These are phyloP conservation scores for Ploettnerulaceae sp. DNA, from an alignment of 2,329 filamentous ascomycete species.

Conservation along the genomic window DNA sequence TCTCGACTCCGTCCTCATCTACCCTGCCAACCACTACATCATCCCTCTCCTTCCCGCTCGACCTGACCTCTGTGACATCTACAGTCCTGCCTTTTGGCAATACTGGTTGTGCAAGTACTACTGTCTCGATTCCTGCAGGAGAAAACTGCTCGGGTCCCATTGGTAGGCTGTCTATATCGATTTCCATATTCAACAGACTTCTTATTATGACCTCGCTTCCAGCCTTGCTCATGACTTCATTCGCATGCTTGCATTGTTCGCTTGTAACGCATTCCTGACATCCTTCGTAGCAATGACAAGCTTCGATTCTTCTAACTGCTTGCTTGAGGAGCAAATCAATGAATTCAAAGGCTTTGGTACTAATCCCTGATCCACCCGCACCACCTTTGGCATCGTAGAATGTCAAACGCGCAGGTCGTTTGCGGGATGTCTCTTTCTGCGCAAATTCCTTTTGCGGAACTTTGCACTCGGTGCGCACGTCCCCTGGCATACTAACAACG, in stretches of 20 bases:
- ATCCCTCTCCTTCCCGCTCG: constrained; percentile 29
- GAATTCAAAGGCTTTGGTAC: constrained; percentile 90
- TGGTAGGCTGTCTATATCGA: constrained; percentile 78
- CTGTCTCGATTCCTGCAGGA: constrained; percentile 74
- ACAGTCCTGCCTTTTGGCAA: constrained; percentile 23
- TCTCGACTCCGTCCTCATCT: constrained; percentile 23
- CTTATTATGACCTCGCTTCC: constrained; percentile 79
- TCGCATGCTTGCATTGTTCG: constrained; percentile 77
- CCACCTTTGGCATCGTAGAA: constrained; percentile 97
- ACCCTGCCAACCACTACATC: constrained; percentile 28
- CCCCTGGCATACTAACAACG: constrained; percentile 82
- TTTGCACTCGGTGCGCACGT: constrained; percentile 94
- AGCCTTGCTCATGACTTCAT: constrained; percentile 90
- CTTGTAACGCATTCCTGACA: constrained; percentile 89
- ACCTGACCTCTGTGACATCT: constrained; percentile 24
- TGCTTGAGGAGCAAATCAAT: constrained; percentile 72
- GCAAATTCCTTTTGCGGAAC: constrained; percentile 82
- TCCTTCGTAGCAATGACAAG: constrained; percentile 71
- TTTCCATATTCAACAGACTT: constrained; percentile 66
- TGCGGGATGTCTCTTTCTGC: constrained; percentile 61
- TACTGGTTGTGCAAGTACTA: constrained; percentile 68
- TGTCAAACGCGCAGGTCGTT: constrained; percentile 80
- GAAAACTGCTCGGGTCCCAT: constrained; percentile 73
- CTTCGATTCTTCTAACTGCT: constrained; percentile 70
- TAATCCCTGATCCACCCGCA: constrained; percentile 75